phyloP scores from a whole-genome alignment of 164 flowering plant species.

The Amborella trichopoda region DNA sequence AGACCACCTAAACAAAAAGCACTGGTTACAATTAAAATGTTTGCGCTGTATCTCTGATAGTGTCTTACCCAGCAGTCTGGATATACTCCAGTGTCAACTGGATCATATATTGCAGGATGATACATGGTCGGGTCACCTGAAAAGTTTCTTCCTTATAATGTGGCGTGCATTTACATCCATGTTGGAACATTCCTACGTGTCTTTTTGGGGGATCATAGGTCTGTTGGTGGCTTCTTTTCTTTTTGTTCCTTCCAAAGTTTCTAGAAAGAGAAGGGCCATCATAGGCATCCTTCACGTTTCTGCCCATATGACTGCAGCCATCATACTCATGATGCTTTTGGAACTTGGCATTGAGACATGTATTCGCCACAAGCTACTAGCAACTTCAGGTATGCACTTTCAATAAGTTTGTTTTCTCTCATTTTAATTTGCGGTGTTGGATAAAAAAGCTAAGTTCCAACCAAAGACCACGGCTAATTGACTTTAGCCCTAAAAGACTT shows the following conservation, averaged over 20 bases:
- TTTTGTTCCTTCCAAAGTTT: conserved; percentile 83
- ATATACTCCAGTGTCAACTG: conserved; percentile 82
- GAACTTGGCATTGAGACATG: conserved; percentile 93
- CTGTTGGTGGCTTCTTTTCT: conserved; percentile 44
- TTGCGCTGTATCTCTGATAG: too few species aligned
- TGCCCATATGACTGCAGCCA: conserved; percentile 80
- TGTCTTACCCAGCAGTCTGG: too few species aligned
- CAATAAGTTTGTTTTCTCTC: too few species aligned
- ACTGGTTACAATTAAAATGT: too few species aligned
- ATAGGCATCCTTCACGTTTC: conserved; percentile 85
- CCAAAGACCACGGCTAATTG: too few species aligned
- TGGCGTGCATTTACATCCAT: conserved; percentile 59
- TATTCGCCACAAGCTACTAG: conserved; percentile 70
- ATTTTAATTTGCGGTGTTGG: too few species aligned
- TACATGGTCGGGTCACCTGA: conserved; percentile 68
- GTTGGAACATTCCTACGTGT: conserved; percentile 62
- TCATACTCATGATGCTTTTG: conserved; percentile 80
- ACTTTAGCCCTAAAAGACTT: too few species aligned
- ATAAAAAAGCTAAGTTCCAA: too few species aligned
- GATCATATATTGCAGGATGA: conserved; percentile 68
- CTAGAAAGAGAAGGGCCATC: conserved; percentile 55
- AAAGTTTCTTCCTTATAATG: conserved; percentile 68
- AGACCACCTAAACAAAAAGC: too few species aligned
- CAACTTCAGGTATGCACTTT: conserved; percentile 59
- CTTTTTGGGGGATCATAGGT: conserved; percentile 45